Base-by-base conservation (phyloP, 352 stramenopile species). In the Phytopythium mirpurense region DNA sequence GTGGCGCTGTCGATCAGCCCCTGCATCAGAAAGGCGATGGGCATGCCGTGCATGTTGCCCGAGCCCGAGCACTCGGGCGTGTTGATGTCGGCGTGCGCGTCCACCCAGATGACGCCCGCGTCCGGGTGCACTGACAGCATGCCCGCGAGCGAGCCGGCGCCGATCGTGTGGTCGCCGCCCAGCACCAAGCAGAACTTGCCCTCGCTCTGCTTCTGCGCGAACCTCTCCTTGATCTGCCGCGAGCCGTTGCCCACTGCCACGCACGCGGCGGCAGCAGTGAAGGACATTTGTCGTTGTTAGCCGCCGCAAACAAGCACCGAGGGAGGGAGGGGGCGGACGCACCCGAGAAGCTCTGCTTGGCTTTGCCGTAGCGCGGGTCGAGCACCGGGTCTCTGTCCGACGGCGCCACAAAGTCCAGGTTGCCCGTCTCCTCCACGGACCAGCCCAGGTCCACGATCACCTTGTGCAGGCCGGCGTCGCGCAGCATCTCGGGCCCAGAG, bases 21-120 rank as follows among this genome's bases (percentile, higher is more conserved):
- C 26, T 90, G 65, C 77, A 98, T 97, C 27, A 98, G 66, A 63
- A 98, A 89, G 34, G 92, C 88, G 42, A 99, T 79, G 0, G 96
- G 96, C 96, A 99, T 99, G 40, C 96, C 96, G 74, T 99, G 96
- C 89, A 98, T 98, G 67, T 99, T 99, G 40, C 96, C 96, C 59
- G 83, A 93, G 42, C 72, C 87, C 19, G 84, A 97, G 16, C 78
- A 83, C 23, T 70, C 54, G 2, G 96, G 96, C n/a, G 92, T 98
- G 78, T 99, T 98, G 58, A 98, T 93, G 78, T 99, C 96, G 40
- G 95, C 96, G 74, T 99, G 96, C 7, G 96, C 96, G 65, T 99
- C 96, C 35, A 99, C 93, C 96, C 96, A 99, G 67, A 99, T 97
- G 38, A 99, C 76, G 37, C 94, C 93, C 10, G 93, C 94, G 54